A percentile compares a stretch with the other conserved stretches of the same genome.
phyloP scores from a whole-genome alignment of 2,329 filamentous ascomycete genomes.

The Aspergillus eucalypticola region DNA sequence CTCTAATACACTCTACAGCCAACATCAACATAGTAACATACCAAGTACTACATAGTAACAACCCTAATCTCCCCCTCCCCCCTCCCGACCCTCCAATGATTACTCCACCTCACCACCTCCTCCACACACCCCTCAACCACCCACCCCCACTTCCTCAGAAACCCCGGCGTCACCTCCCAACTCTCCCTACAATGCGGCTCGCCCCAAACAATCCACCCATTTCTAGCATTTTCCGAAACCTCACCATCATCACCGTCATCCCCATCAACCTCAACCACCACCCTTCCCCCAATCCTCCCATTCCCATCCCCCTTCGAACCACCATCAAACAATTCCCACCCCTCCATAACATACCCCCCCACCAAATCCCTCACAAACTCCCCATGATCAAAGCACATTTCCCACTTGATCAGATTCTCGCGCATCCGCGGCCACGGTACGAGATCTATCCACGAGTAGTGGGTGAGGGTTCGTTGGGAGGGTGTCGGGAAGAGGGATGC shows the following conservation, averaged over 20 bases:
- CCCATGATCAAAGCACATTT: constrained; percentile 14
- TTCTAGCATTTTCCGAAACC: constrained; percentile 9
- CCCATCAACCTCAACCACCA: not conserved
- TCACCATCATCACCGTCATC: constrained; percentile 15
- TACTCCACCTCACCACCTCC: constrained; percentile 15
- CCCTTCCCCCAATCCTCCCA: too few species aligned
- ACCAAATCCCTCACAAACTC: constrained; percentile 18
- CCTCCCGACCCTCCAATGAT: not conserved
- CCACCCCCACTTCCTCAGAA: constrained; percentile 23
- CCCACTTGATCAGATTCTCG: constrained; percentile 20
- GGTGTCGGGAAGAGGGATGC: constrained; percentile 15
- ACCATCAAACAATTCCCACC: too few species aligned
- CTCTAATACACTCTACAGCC: too few species aligned
- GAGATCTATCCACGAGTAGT: constrained; percentile 23
- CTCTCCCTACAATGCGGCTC: constrained; percentile 16
- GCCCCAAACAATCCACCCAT: constrained; percentile 21
- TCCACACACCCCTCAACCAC: constrained; percentile 17
- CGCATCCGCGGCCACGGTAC: constrained; percentile 22
- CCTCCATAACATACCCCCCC: constrained; percentile 1
- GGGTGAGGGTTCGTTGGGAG: constrained; percentile 16
- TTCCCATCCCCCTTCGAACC: too few species aligned
- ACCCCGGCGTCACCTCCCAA: constrained; percentile 24
- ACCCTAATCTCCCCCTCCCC: not conserved
- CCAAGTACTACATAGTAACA: not conserved
- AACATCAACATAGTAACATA: too few species aligned